These are phyloP conservation scores for Penicillium lagena DNA, from an alignment of 495 filamentous ascomycete species.

Conservation along the genomic window DNA sequence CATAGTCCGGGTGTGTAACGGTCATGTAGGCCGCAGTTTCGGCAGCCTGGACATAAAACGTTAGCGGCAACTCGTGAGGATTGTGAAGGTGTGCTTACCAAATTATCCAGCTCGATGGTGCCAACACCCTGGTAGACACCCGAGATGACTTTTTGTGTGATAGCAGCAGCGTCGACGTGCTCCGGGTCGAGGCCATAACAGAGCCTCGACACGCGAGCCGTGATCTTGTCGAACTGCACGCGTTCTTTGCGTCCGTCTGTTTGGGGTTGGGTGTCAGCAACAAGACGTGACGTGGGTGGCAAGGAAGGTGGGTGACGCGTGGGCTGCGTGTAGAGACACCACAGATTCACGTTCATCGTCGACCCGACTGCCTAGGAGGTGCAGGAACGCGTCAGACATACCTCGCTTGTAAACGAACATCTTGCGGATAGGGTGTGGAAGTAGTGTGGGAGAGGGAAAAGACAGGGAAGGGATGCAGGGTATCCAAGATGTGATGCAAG, in stretches of 20 bases:
- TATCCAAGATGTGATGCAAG: constrained; percentile 4
- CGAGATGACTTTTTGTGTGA: constrained; percentile 98
- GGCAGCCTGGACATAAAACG: constrained; percentile 60
- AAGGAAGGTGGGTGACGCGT: constrained; percentile 4
- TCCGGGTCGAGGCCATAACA: constrained; percentile 96
- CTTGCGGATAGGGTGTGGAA: constrained; percentile 16
- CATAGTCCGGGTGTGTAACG: constrained; percentile 97
- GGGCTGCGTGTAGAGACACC: neutral
- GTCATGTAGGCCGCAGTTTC: constrained; percentile 99
- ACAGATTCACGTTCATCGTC: neutral
- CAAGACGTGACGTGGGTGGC: constrained; percentile 14
- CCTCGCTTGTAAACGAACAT: constrained; percentile 72
- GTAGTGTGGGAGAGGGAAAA: constrained; percentile 6
- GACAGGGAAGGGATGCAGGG: constrained; percentile 7
- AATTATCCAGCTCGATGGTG: constrained; percentile 89
- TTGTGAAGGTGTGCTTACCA: constrained; percentile 54
- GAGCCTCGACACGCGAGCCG: constrained; percentile 90
- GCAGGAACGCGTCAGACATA: constrained; percentile 30
- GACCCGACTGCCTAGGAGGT: neutral
- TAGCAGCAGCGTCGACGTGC: constrained; percentile 95
- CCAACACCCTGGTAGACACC: constrained; percentile 98
- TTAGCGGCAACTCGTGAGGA: constrained; percentile 5
- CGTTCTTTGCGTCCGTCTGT: constrained; percentile 98
- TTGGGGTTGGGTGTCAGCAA: constrained; percentile 17
- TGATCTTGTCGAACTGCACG: constrained; percentile 99